A percentile compares a stretch with the other conserved stretches of the same genome.
phyloP scores from a whole-genome alignment of 2,329 filamentous ascomycete species.

The Penicillium hesseltinei region DNA sequence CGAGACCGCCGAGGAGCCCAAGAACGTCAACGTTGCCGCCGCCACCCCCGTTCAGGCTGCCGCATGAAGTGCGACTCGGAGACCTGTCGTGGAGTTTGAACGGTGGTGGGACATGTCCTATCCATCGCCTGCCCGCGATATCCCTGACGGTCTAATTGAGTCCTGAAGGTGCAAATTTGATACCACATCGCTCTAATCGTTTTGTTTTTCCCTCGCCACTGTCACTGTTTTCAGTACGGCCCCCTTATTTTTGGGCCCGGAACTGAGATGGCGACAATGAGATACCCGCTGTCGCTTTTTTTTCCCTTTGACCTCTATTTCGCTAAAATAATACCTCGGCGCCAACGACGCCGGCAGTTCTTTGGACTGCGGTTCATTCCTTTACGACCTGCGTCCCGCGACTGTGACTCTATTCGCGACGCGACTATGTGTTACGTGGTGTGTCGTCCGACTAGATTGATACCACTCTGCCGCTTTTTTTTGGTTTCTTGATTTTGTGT shows the following conservation, averaged over 20 bases:
- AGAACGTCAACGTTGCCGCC: slow-evolving; percentile 35
- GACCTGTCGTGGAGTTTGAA: slow-evolving; percentile 40
- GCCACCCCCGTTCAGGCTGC: slow-evolving; percentile 43
- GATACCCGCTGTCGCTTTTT: slow-evolving; percentile 29
- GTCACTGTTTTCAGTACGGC: slow-evolving; percentile 19
- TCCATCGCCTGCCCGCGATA: slow-evolving; percentile 27
- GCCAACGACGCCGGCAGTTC: slow-evolving; percentile 8
- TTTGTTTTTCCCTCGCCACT: slow-evolving; percentile 31
- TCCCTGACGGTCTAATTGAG: slow-evolving; percentile 21
- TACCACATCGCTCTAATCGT: slow-evolving; percentile 20
- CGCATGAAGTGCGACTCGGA: slow-evolving; percentile 38
- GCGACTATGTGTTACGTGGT: slow-evolving; percentile 31
- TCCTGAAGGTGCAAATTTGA: slow-evolving; percentile 21
- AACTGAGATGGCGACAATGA: slow-evolving; percentile 31
- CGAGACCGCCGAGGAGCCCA: slow-evolving; percentile 33
- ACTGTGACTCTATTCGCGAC: slow-evolving; percentile 31
- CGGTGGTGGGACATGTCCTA: slow-evolving; percentile 43
- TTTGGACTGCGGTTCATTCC: slow-evolving; percentile 29
- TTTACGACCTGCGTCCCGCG: slow-evolving; percentile 36
- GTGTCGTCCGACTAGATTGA: slow-evolving; percentile 31
- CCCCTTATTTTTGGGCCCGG: slow-evolving; percentile 7
- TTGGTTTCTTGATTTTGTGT: slow-evolving; percentile 30
- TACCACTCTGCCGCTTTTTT: slow-evolving; percentile 27
- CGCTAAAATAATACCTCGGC: slow-evolving; percentile 18
- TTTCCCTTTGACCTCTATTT: slow-evolving; percentile 10